phyloP scores from a whole-genome alignment of 768 basidiomycete species.

The Termitomyces bulborhizus region DNA sequence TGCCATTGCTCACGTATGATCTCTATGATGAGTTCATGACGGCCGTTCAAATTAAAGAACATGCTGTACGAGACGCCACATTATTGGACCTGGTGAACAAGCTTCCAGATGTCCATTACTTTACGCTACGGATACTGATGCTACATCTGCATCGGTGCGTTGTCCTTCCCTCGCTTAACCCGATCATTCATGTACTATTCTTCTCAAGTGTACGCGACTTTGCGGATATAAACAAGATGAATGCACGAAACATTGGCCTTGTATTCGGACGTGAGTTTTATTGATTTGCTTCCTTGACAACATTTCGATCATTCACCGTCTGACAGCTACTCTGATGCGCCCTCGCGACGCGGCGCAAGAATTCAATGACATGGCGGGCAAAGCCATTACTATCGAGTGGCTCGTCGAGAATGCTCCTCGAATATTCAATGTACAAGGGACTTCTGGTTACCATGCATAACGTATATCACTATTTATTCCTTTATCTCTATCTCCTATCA shows the following conservation, averaged over 20 bases:
- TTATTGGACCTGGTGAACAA: constrained; percentile 66
- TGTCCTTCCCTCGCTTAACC: not conserved
- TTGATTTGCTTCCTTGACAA: not conserved
- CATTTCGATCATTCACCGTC: constrained; percentile 4
- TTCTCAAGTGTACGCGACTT: constrained; percentile 54
- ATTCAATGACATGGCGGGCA: constrained; percentile 97
- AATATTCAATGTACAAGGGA: constrained; percentile 32
- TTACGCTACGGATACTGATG: constrained; percentile 77
- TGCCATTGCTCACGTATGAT: constrained; percentile 85
- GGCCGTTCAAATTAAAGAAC: constrained; percentile 66
- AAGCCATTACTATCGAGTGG: constrained; percentile 91
- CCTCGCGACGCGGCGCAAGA: constrained; percentile 82
- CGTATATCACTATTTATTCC: constrained; percentile 16
- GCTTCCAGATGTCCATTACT: constrained; percentile 84
- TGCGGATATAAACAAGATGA: constrained; percentile 84
- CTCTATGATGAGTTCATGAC: constrained; percentile 87
- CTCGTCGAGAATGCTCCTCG: constrained; percentile 81
- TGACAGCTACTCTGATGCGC: constrained; percentile 86
- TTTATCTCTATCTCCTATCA: constrained; percentile 5
- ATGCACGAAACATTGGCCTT: constrained; percentile 89
- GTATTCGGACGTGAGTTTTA: constrained; percentile 90
- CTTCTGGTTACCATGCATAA: constrained; percentile 3
- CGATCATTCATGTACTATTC: constrained; percentile 20
- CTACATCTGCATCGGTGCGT: constrained; percentile 80
- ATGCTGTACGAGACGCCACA: constrained; percentile 47